A percentile compares a stretch with the other conserved stretches of the same genome.
These are phyloP conservation scores for Boletellus ananas DNA, from an alignment of 768 basidiomycete genomes.

Conservation along the genomic window DNA sequence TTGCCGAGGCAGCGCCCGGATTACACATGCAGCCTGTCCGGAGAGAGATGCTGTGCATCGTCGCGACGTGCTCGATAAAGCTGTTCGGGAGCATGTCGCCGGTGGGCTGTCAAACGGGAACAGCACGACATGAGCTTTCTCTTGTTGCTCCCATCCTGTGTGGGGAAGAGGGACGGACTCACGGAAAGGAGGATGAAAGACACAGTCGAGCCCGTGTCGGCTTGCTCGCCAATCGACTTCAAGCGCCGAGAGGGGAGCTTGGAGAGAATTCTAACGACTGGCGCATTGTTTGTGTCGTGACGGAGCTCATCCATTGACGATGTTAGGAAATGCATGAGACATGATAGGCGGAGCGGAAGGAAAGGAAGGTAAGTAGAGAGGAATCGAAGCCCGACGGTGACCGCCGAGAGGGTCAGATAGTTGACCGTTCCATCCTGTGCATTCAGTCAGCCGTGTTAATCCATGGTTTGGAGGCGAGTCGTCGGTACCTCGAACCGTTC, in stretches of 20 bases:
- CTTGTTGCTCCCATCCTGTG: too few species aligned
- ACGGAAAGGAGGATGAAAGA: slow-evolving; percentile 63
- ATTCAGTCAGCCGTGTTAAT: slow-evolving; percentile 7
- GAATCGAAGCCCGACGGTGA: slow-evolving; percentile 74
- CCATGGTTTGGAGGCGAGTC: background rate
- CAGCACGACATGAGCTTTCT: background rate
- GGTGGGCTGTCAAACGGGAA: slow-evolving; percentile 41
- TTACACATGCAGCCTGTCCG: slow-evolving; percentile 89
- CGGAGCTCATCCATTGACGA: slow-evolving; percentile 51
- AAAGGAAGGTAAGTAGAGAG: slow-evolving; percentile 77
- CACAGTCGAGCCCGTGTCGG: slow-evolving; percentile 61
- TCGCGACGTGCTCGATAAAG: slow-evolving; percentile 69
- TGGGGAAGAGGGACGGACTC: slow-evolving; percentile 25
- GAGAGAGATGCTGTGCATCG: slow-evolving; percentile 61
- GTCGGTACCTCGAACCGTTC: slow-evolving; percentile 73
- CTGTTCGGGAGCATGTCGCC: slow-evolving; percentile 68
- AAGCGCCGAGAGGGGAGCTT: slow-evolving; percentile 51
- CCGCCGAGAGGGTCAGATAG: slow-evolving; percentile 71
- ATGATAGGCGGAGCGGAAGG: slow-evolving; percentile 70
- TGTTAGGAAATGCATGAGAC: slow-evolving; percentile 59
- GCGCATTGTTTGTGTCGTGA: slow-evolving; percentile 57
- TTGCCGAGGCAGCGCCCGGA: slow-evolving; percentile 72
- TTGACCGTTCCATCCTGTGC: slow-evolving; percentile 81
- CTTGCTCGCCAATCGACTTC: slow-evolving; percentile 57
- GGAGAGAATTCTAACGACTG: slow-evolving; percentile 69